These are phyloP conservation scores for Trametes villosa DNA, from an alignment of 768 basidiomycete genomes.

Conservation along the genomic window DNA sequence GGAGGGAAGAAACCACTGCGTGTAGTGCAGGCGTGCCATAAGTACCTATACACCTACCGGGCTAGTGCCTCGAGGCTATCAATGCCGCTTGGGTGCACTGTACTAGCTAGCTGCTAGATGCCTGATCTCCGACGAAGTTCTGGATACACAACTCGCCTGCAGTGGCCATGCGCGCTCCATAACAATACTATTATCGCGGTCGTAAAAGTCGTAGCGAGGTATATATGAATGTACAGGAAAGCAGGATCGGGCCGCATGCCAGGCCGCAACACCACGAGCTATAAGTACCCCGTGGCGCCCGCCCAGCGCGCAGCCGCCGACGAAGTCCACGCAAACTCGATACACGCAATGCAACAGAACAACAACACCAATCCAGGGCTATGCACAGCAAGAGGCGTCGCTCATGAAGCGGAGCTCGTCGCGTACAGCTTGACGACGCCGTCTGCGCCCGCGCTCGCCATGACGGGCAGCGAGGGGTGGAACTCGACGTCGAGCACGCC, in stretches of 20 bases:
- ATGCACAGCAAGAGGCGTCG: not conserved
- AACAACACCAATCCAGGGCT: constrained; percentile 8
- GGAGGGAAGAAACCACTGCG: too few species aligned
- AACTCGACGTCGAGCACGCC: constrained; percentile 90
- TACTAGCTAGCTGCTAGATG: too few species aligned
- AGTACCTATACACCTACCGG: too few species aligned
- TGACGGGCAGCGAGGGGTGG: constrained; percentile 80
- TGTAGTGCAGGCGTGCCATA: too few species aligned
- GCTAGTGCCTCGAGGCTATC: too few species aligned
- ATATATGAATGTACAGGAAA: constrained; percentile 33
- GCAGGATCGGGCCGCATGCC: constrained; percentile 21
- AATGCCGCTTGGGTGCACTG: too few species aligned
- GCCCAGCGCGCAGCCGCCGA: not conserved
- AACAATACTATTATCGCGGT: constrained; percentile 28
- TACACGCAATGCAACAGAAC: constrained; percentile 3
- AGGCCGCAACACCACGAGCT: not conserved
- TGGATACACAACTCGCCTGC: too few species aligned
- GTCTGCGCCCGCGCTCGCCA: constrained; percentile 96
- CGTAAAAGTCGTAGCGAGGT: constrained; percentile 34
- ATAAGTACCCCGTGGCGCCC: not conserved
- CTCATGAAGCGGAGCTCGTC: constrained; percentile 68
- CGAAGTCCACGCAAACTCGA: constrained; percentile 10
- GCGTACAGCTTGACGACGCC: constrained; percentile 92
- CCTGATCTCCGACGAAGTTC: too few species aligned
- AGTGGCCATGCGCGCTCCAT: constrained; percentile 13